These are phyloP conservation scores for Knoxdaviesia capensis DNA, from an alignment of 2,329 filamentous ascomycete genomes.

Conservation along the genomic window DNA sequence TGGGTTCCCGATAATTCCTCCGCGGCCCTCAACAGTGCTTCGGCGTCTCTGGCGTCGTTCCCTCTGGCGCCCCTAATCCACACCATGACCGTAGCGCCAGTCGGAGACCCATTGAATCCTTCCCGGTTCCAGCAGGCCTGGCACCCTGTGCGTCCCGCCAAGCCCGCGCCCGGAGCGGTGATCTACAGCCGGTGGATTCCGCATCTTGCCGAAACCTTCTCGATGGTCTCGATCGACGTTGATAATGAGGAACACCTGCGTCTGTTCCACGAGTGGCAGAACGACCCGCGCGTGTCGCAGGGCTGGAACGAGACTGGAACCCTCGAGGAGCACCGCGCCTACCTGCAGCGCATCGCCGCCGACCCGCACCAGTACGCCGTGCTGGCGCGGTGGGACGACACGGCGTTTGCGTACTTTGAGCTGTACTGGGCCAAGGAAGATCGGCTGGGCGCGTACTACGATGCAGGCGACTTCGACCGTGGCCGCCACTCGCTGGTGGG, in stretches of 20 bases:
- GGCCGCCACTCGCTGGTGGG: conserved; percentile 38
- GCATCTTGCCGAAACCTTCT: conserved; percentile 56
- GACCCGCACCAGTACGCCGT: conserved; percentile 55
- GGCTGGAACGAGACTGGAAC: conserved; percentile 68
- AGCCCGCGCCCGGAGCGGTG: conserved; percentile 48
- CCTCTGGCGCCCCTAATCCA: conserved; percentile 28
- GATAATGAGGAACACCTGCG: conserved; percentile 40
- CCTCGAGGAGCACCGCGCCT: conserved; percentile 52
- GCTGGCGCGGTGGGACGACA: conserved; percentile 51
- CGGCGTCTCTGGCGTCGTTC: conserved; percentile 20
- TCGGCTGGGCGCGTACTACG: conserved; percentile 33
- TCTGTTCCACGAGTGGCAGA: conserved; percentile 65
- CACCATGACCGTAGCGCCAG: conserved; percentile 17
- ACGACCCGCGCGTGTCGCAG: conserved; percentile 60
- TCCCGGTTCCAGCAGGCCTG: conserved; percentile 29
- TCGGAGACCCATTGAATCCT: conserved; percentile 20
- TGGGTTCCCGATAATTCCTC: conserved; percentile 32
- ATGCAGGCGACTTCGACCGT: conserved; percentile 33
- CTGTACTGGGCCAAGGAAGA: conserved; percentile 57
- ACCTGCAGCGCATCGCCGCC: conserved; percentile 45
- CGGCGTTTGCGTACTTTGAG: conserved; percentile 59
- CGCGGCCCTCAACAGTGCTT: conserved; percentile 12
- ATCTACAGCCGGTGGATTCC: conserved; percentile 66
- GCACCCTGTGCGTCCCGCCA: conserved; percentile 52
- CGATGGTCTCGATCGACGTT: conserved; percentile 55